These are phyloP conservation scores for Chrysochromulina parva DNA, from an alignment of 78 protist genomes.

Conservation along the genomic window DNA sequence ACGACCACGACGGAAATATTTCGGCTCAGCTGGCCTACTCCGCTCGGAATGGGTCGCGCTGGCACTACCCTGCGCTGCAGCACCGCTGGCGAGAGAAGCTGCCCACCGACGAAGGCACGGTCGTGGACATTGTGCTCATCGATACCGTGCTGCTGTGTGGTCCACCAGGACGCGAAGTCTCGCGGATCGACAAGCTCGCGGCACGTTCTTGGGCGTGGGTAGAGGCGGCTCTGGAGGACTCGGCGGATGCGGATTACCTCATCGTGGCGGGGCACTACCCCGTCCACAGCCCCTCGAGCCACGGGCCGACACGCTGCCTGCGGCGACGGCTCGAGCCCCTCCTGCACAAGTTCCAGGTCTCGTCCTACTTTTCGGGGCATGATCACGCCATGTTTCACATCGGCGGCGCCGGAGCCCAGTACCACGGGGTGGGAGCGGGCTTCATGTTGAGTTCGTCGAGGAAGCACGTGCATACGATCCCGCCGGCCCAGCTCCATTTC, in stretches of 20 bases:
- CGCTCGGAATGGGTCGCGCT: not conserved
- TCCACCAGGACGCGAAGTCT: too few species aligned
- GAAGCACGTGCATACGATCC: too few species aligned
- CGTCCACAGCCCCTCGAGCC: not conserved
- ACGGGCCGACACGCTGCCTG: not conserved
- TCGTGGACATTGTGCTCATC: not conserved
- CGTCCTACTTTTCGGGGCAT: not conserved
- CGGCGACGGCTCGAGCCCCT: not conserved
- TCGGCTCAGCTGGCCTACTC: not conserved
- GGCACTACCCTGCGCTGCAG: not conserved
- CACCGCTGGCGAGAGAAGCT: not conserved
- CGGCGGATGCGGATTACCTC: not conserved
- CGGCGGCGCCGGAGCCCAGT: not conserved
- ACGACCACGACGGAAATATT: not conserved
- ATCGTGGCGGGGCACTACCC: constrained; percentile 2
- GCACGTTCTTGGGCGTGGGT: not conserved
- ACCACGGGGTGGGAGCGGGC: not conserved
- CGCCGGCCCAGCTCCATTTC: too few species aligned
- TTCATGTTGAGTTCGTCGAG: not conserved
- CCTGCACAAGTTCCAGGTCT: not conserved
- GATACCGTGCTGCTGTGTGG: not conserved
- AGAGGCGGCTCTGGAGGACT: not conserved
- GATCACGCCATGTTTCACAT: not conserved
- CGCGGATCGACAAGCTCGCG: not conserved
- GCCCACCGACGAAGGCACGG: not conserved